phyloP scores from a whole-genome alignment of 1,284 basidiomycete genomes.

The Cryptococcus sp. region DNA sequence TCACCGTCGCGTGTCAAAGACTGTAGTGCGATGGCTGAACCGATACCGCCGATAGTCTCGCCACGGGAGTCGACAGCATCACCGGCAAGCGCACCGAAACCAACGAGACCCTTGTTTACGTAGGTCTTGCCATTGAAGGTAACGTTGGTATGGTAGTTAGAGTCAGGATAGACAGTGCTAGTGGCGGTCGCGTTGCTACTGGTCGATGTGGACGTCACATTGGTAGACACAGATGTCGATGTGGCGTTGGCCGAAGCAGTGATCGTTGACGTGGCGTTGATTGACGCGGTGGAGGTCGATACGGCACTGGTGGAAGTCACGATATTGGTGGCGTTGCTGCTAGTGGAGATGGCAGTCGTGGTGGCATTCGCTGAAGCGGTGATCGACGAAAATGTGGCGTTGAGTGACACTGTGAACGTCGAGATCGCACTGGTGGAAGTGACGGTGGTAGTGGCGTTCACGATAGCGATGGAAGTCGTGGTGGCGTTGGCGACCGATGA shows the following conservation, averaged over 20 bases:
- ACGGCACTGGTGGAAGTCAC: constrained; percentile 1
- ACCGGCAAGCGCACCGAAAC: constrained; percentile 45
- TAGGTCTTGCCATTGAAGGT: constrained; percentile 28
- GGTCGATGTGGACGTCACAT: constrained; percentile 7
- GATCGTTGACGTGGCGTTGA: background rate
- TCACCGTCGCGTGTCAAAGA: constrained; percentile 15
- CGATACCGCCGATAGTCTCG: constrained; percentile 50
- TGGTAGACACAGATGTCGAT: background rate
- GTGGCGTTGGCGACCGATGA: background rate
- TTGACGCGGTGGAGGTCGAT: background rate
- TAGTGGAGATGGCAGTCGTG: background rate
- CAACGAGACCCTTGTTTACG: constrained; percentile 49
- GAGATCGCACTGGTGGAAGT: constrained; percentile 1
- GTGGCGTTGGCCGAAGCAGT: background rate
- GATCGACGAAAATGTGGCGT: background rate
- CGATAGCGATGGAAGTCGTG: background rate
- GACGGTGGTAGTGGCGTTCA: background rate
- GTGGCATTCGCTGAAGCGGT: background rate
- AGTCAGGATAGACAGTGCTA: constrained; percentile 8
- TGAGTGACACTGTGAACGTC: constrained; percentile 1
- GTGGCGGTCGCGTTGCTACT: background rate
- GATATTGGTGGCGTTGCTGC: background rate
- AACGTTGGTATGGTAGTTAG: constrained; percentile 24
- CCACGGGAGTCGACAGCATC: constrained; percentile 37
- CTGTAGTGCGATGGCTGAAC: constrained; percentile 33